These are phyloP conservation scores for Penicillium steckii DNA, from an alignment of 495 filamentous ascomycete genomes.

Conservation along the genomic window DNA sequence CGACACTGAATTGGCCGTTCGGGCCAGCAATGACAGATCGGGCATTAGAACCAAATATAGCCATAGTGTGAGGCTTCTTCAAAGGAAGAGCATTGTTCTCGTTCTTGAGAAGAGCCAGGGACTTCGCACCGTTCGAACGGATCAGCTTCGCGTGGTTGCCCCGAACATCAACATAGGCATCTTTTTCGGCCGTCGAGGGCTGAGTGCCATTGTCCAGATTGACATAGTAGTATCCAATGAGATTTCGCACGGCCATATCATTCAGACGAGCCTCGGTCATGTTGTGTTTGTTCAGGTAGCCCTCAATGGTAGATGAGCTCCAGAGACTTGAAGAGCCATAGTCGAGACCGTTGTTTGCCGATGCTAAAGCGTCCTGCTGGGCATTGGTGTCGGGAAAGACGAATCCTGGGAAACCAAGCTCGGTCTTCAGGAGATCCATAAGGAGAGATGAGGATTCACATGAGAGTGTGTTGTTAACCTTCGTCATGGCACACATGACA, in stretches of 20 bases:
- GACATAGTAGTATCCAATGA: conserved; percentile 51
- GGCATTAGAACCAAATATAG: conserved; percentile 64
- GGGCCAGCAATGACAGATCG: conserved; percentile 60
- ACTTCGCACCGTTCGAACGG: conserved; percentile 52
- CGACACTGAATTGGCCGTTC: conserved; percentile 44
- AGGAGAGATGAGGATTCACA: conserved; percentile 59
- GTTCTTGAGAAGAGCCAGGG: conserved; percentile 61
- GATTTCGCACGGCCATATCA: conserved; percentile 55
- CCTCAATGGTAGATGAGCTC: conserved; percentile 16
- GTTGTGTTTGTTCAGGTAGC: conserved; percentile 41
- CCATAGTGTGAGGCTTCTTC: conserved; percentile 48
- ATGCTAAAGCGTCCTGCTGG: conserved; percentile 46
- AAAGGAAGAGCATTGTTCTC: conserved; percentile 52
- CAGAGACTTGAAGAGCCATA: conserved; percentile 20
- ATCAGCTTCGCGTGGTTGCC: conserved; percentile 50
- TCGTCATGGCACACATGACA: conserved; percentile 67
- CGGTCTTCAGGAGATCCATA: conserved; percentile 53
- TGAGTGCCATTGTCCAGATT: conserved; percentile 55
- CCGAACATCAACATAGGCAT: conserved; percentile 60
- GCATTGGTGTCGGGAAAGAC: conserved; percentile 52
- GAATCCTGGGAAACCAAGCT: conserved; percentile 55
- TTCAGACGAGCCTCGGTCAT: conserved; percentile 46
- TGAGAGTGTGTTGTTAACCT: conserved; percentile 59
- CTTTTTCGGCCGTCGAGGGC: conserved; percentile 61
- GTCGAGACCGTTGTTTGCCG: conserved; percentile 15